Base-by-base conservation (phyloP, 2,329 filamentous ascomycete species). In the Penicillium frequentans region DNA sequence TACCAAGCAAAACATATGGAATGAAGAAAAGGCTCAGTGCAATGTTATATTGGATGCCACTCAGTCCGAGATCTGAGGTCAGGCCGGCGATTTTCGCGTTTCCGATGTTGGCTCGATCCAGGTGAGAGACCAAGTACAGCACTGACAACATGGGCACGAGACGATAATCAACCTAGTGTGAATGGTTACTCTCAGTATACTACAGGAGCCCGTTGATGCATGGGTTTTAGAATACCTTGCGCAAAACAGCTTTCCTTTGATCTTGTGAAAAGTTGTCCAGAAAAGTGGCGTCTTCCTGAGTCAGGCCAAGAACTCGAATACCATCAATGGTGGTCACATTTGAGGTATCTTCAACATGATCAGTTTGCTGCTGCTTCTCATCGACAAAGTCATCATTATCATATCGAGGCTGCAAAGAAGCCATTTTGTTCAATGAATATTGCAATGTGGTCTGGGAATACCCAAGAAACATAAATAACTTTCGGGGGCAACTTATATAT, bases 11-110 rank as follows among this genome's bases (percentile, higher is more conserved):
- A 11, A 63, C 58, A 19, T 63, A 63, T 8, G 60, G 58, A 42
- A 61, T 59, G 26, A 63, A 61, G 46, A 61, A 49, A 14, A 59
- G 48, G 31, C 52, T 56, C 21, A 64, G 57, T 1, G 56, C 57
- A 21, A 56, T 64, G 24, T 64, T 64, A 27, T 64, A 64, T 23
- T 64, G 61, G 7, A 62, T 42, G 2, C 57, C 61, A 23, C 33
- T 64, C 55, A 64, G 24, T 0, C 43, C 43, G 4, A 64, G 31
- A 47, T 62, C 61, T 16, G 55, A 26, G 1, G 50, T 43, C 46
- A 64, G 29, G 14, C 61, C 61, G 8, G 48, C 57, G 13, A 62
- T 64, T n/a, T 64, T 64, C 1, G 61, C 61, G 51, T 64, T 64
- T 13, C 61, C 61, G 16, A 64, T 64, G 46, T 64, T 64, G 10